Base-by-base conservation (phyloP, 2,329 filamentous ascomycete species). In the Colletotrichum coccodes region DNA sequence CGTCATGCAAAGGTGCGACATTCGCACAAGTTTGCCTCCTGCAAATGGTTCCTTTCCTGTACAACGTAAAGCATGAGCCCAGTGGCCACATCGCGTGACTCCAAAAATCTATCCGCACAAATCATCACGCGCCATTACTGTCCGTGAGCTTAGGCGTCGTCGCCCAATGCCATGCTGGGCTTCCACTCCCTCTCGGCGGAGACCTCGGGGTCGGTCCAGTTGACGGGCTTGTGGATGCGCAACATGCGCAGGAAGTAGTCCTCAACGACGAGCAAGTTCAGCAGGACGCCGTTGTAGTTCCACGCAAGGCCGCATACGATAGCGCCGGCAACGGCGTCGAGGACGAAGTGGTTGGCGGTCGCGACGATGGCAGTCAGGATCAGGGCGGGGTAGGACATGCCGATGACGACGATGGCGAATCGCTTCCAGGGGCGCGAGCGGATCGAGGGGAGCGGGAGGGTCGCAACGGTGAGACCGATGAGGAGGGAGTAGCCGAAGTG, bases 401-500 rank as follows among this genome's bases (percentile, higher is more conserved):
- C 91, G 21, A 88, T 68, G 1, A 79, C 64, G 28, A 81, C 75
- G 47, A 85, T 79, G 18, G 75, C 73, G 7, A 82, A 68, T 2
- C 91, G 86, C 60, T 85, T 83, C 80, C 84, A 86, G 1, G 83
- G 83, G 9, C 82, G 82, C 21, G 82, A 77, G 61, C 89, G 86
- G 26, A 86, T 81, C 28, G 86, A 83, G 11, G 85, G 80, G 1
- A 93, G 81, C 1, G 91, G 91, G 53, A 93, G 86, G 1, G 87
- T 89, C 72, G 88, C 87, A 65, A 93, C 85, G 4, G 91, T 93
- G 14, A 93, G 79, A 8, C 91, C 91, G 75, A 94, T 90, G 73
- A 94, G 86, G 34, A 94, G 86, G 4, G 90, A 91, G 80, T 94
- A 94, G 3, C 91, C 91, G 75, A 94, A 94, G 77, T 94, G 91